A percentile compares a stretch with the other conserved stretches of the same genome.
Evolutionary conservation across 768 basidiomycete genomes (phyloP).

Genomic region (Tricholoma sp.): DNA sequence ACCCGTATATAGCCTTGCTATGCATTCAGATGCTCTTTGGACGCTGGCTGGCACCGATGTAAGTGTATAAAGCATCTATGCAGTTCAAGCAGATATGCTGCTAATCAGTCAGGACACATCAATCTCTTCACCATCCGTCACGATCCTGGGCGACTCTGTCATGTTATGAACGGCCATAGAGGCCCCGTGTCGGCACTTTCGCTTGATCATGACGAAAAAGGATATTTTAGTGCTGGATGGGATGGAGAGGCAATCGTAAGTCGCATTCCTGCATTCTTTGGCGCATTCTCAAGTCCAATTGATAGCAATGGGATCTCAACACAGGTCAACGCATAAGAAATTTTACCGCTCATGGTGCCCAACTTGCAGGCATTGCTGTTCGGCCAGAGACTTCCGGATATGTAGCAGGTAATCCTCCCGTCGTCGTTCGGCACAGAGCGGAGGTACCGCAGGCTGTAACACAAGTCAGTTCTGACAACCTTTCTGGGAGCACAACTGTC

Average conservation of each 20-base stretch:
- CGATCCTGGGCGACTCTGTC: constrained; percentile 75
- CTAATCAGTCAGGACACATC: constrained; percentile 73
- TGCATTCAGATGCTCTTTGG: constrained; percentile 95
- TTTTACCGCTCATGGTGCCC: constrained; percentile 79
- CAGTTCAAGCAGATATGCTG: background rate
- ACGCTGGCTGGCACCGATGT: constrained; percentile 84
- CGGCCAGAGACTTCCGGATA: constrained; percentile 51
- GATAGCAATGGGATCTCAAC: constrained; percentile 97
- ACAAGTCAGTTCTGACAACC: constrained; percentile 1
- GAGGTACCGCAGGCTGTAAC: constrained; percentile 1
- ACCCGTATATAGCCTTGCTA: constrained; percentile 85
- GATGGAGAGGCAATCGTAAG: constrained; percentile 84
- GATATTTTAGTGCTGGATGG: constrained; percentile 90
- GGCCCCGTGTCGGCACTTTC: constrained; percentile 83
- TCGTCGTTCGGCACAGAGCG: background rate
- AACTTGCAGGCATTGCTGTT: constrained; percentile 76
- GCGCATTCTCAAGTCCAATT: constrained; percentile 2
- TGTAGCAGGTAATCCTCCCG: constrained; percentile 21
- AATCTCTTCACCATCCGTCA: constrained; percentile 92
- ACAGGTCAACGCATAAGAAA: constrained; percentile 74
- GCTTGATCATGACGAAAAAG: constrained; percentile 76
- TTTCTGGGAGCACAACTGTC: constrained; percentile 10
- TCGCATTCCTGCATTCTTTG: constrained; percentile 11
- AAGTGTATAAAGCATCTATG: constrained; percentile 19
- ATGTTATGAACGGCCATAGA: constrained; percentile 70